Evolutionary conservation across 2,329 filamentous ascomycete genomes (phyloP), one percentile per base, ranked within the genome.

Genomic region (Calycina herbarum): DNA sequence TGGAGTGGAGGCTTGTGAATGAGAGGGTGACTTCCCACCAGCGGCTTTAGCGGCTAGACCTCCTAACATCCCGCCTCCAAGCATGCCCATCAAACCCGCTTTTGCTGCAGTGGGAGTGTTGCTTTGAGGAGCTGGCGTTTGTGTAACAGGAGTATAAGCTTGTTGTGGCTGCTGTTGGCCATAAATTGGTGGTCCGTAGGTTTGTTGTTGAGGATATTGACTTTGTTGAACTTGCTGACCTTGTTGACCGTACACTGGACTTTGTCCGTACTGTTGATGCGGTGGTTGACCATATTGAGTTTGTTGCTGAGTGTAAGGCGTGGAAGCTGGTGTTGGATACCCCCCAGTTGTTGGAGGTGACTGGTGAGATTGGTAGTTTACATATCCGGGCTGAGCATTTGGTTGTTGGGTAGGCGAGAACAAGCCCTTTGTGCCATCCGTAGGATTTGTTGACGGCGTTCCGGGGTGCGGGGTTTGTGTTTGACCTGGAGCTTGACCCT

Each of bases 41-140:
- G 40, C 20, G n/a, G 61, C 51, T 56, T 62, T 62, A 5, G 61
- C 61, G 29, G 51, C 61, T 13, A 57, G n/a, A 31, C 61, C 61
- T 15, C 51, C 61, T 27, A 62, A 10, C 13, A 62, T 57, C 0
- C 61, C 48, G 1, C 61, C 61, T 15, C 61, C 45, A 5, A 57
- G 40, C 51, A 62, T 57, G 20, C 61, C 33, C 24, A 42, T 42
- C n/a, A 62, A n/a, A 3, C 61, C 61, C 10, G 61, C 59, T n/a
- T 62, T 56, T 40, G 61, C 61, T 57, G 61, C 61, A 38, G 61
- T 17, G 17, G 61, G 61, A 17, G 27, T 15, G n/a, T 15, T 35
- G 3, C 6, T 57, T 40, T 56, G 29, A 2, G 29, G 2, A 3
- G 31, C 8, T 35, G 48, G n/a, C 1, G 17, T 31, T 13, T 42